These are phyloP conservation scores for Myrmaecium sp. DNA, from an alignment of 2,329 filamentous ascomycete species.

Conservation along the genomic window DNA sequence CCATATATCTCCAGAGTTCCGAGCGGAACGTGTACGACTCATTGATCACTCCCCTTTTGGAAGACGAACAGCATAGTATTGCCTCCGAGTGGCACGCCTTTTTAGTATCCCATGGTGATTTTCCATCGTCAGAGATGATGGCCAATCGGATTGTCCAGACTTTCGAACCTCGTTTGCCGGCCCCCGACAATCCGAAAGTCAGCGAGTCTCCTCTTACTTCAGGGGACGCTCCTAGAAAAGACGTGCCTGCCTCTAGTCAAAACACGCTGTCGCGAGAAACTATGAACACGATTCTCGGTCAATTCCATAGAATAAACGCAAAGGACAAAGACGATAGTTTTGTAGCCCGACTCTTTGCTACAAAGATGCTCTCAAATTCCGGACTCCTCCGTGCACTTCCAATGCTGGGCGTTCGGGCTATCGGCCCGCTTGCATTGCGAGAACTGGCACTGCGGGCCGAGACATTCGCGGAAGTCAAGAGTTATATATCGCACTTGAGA, in stretches of 20 bases:
- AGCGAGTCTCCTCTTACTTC: no score
- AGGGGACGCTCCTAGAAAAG: no score
- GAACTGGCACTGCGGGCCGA: constrained; percentile 54
- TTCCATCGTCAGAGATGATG: background rate
- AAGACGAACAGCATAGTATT: background rate
- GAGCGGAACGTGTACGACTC: constrained; percentile 25
- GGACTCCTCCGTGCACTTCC: constrained; percentile 52
- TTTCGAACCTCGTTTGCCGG: background rate
- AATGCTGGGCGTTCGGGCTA: constrained; percentile 51
- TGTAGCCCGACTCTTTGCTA: constrained; percentile 69
- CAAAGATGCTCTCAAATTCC: constrained; percentile 54
- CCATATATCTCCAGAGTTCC: constrained; percentile 21
- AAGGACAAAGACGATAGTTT: constrained; percentile 42
- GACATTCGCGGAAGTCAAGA: constrained; percentile 37
- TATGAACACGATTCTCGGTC: constrained; percentile 11
- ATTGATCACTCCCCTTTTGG: constrained; percentile 8
- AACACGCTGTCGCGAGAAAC: constrained; percentile 8
- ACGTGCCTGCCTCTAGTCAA: no score
- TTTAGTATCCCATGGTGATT: constrained; percentile 2
- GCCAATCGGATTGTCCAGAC: background rate
- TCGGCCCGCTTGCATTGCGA: constrained; percentile 62
- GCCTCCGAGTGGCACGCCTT: constrained; percentile 2
- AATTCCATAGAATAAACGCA: constrained; percentile 13
- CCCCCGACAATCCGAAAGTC: background rate
- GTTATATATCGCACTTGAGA: constrained; percentile 44